Evolutionary conservation across 441 rosid genomes (phyloP).

Genomic region (Gossypium trilobum): DNA sequence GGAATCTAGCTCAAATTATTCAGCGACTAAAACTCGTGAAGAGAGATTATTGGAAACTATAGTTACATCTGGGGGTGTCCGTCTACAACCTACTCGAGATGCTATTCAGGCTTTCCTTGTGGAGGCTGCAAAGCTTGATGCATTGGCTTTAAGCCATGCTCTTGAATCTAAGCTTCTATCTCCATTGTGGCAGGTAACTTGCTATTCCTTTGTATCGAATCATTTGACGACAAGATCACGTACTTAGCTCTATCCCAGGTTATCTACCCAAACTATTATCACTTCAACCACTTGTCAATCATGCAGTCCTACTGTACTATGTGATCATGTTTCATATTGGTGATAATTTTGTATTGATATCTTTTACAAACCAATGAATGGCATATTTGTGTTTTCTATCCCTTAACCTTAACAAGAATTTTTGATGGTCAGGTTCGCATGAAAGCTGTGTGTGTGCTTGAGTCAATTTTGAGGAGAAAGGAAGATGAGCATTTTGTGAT

Average conservation of each 20-base stretch:
- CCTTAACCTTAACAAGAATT: conserved; percentile 6
- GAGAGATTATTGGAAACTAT: conserved; percentile 83
- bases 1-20: conserved; percentile 42
- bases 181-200: conserved; percentile 80
- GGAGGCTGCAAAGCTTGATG: conserved; percentile 80
- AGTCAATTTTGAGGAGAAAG: conserved; percentile 43
- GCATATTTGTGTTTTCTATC: background rate
- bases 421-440: conserved; percentile 59
- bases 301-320: background rate
- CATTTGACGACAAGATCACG: background rate
- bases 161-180: conserved; percentile 79
- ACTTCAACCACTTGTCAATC: background rate
- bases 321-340: background rate
- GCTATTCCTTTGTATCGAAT: conserved; percentile 1
- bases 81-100: conserved; percentile 93
- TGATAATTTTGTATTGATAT: conserved; percentile 6
- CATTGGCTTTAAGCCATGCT: conserved; percentile 60
- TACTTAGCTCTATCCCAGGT: background rate
- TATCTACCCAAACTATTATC: background rate
- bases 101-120: conserved; percentile 67
- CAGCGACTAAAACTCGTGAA: conserved; percentile 69
- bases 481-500: conserved; percentile 37
- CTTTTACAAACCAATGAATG: background rate
- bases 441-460: conserved; percentile 90
- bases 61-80: conserved; percentile 89